Evolutionary conservation across 2,329 filamentous ascomycete genomes (phyloP).

Genomic region (Arthroderma sp.): DNA sequence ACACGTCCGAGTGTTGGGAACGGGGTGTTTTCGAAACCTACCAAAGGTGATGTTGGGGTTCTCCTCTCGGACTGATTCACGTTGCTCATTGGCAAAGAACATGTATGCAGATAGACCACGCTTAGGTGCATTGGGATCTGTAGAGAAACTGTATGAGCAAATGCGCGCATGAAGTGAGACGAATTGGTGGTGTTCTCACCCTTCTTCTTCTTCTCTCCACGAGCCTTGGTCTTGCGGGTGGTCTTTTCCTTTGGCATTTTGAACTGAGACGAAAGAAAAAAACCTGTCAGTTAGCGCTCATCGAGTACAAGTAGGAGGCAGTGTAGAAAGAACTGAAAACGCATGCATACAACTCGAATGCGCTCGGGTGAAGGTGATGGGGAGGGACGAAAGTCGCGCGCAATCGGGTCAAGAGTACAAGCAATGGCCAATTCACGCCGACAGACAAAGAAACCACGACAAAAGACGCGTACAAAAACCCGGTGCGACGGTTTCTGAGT

Average conservation of each 20-base stretch:
- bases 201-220: constrained; percentile 59
- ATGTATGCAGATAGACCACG: constrained; percentile 98
- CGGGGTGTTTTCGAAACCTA: constrained; percentile 29
- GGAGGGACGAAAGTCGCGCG: no score
- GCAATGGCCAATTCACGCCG: no score
- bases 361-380: no score
- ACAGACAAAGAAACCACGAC: no score
- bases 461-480: no score
- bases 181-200: constrained; percentile 34
- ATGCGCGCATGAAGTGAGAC: not conserved
- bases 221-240: constrained; percentile 48
- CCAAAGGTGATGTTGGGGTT: constrained; percentile 97
- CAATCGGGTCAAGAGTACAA: no score
- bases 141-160: constrained; percentile 3
- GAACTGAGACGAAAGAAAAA: constrained; percentile 5
- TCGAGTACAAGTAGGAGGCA: not conserved
- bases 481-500: no score
- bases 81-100: constrained; percentile 99
- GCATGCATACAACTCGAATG: not conserved
- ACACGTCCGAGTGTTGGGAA: not conserved
- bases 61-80: constrained; percentile 94
- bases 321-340: not conserved
- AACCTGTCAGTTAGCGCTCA: not conserved
- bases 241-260: constrained; percentile 58
- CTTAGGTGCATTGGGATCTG: constrained; percentile 97